Base-by-base conservation (phyloP, 345 rosid species). In the Pugionium cornutum region DNA sequence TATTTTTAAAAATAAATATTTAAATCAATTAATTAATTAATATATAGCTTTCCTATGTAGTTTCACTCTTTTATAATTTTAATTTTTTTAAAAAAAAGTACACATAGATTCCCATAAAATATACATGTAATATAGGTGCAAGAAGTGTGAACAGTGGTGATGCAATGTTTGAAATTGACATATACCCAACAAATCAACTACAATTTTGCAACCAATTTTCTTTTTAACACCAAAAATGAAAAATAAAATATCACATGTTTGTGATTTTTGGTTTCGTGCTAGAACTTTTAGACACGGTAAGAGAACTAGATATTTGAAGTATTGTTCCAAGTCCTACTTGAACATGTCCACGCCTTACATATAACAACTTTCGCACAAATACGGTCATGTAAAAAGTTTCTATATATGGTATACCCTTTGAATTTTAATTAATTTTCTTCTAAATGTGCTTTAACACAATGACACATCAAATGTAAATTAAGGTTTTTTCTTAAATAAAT, bases 101-200 rank as follows among this genome's bases (percentile, higher is more conserved):
- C 45, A 68, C 29, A 63, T 1, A 47, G 39, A 47, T 6, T 54
- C 51, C 26, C 35, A 54, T 29, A 50, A 53, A 62, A 39, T 37
- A 45, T 70, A 61, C 61, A 43, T 61, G 67, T 43, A 44, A 36
- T 46, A 6, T 44, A 54, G 27, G 64, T 62, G 68, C 41, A 62
- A 53, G 46, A 28, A 42, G 57, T 70, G 62, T 62, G 56, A 62
- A 45, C 18, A 62, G 10, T 25, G 56, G 7, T 70, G 75, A 70
- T 70, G 75, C 75, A 70, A 70, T 45, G 49, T 46, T 30, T 70
- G 68, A 53, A 62, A 53, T 62, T 62, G 75, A 62, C 68, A 32
- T 45, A 53, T 70, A 18, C 62, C 62, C 55, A 70, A 53, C 18
- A 44, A 62, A 60, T 61, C 54, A 61, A 61, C 36, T 44, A 53